Base-by-base conservation (phyloP, 768 basidiomycete species). In the Tulasnella calospora region DNA sequence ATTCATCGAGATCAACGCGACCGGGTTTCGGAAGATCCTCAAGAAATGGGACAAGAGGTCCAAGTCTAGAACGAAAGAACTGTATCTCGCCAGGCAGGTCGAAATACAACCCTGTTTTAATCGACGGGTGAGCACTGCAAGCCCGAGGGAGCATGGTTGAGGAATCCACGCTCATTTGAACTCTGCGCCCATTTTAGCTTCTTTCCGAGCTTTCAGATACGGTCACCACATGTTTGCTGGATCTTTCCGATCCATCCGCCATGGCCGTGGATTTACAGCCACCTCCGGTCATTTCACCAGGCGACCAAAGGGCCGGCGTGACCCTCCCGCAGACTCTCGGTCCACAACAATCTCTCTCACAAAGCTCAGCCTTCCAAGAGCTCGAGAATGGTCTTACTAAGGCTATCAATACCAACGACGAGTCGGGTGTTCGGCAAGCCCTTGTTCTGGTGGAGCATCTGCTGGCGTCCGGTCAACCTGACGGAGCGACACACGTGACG, bases 41-140 rank as follows among this genome's bases (percentile, higher is more conserved):
- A 99, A 99, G 83, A 99, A 99, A 84, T 99, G 95, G 89, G 98
- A 99, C 85, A 99, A 99, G 85, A 90, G 95, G 71, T 95, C 95
- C 47, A 98, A 92, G 61, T 95, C 94, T 1, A 91, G 92, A 30
- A 99, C 94, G n/a, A 98, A 96, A 83, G 98, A 99, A 82, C 88
- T 99, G 6, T 99, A 99, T 84, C 90, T 99, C 27, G 90, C 94
- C 70, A 90, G 98, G 40, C 98, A 99, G 83, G 96, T 99, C 2
- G 98, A 99, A 81, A 94, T 99, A n/a, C 98, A 99, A 82, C 98
- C 96, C 0, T 95, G 96, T 61, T 98, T 98, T 85, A 96, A 98
- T 83, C 88, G 96, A 85, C 95, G 96, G 87, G 94, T 93, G 77
- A 76, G 88, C 83, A 19, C 47, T 19, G 21, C 47, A 33, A 30